Evolutionary conservation across 1,284 basidiomycete genomes (phyloP), one percentile per base, ranked within the genome.

Genomic region (Leccinum pseudoinsigne): DNA sequence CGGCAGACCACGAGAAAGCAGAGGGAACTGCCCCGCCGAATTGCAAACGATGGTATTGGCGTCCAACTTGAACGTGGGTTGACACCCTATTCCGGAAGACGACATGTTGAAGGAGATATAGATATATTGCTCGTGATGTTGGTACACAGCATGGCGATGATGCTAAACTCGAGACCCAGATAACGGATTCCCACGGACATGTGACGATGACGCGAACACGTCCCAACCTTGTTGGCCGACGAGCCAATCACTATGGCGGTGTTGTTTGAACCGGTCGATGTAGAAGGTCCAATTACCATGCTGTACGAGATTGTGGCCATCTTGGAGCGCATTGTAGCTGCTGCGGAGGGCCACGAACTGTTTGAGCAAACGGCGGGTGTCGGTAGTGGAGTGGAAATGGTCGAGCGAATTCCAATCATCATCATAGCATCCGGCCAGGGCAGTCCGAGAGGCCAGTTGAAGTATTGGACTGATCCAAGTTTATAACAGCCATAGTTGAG

Each of bases 401-500:
- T 97, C 94, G 26, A 95, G 84, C 3, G 90, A 86, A 74, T 95
- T 95, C 91, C 90, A 93, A 68, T 91, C 87, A 72, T 96, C 93
- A 62, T 89, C 31, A 31, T 31, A 71, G 73, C 94, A 97, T 59
- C 93, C 94, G 26, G 92, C 79, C 38, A 93, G 74, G 6, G 90
- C 79, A 68, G 88, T 64, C 92, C 89, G 66, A 95, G 80, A 2
- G 90, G 89, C 84, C 95, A 91, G 76, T 95, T 92, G 82, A 88
- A 96, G 79, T 94, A 96, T 72, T 96, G 94, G 66, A 86, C 83
- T 5, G 94, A 95, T 34, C 94, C 94, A 45, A 95, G 85, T 60
- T 82, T 83, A 77, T 96, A 96, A 76, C 94, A 96, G 11, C 94
- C 94, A 73, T 97, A 92, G 57, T 82, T 82, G 64, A 82, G 76